A percentile compares a stretch with the other conserved stretches of the same genome.
Evolutionary conservation across 306 rosid genomes (phyloP).

Genomic region (Prinsepia uniflora): DNA sequence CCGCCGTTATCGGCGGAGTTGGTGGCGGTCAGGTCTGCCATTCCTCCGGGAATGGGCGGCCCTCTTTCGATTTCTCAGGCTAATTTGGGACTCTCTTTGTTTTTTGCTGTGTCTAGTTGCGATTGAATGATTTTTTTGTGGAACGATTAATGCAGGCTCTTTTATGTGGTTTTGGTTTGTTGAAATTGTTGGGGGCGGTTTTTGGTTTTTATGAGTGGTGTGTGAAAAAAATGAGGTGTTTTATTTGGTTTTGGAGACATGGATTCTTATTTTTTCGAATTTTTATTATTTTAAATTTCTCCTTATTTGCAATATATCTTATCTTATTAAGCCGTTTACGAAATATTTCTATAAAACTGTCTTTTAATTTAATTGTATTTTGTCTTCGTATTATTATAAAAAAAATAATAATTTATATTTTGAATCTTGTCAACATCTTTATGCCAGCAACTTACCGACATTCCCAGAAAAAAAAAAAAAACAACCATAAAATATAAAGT

Average conservation of each 20-base stretch:
- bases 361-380: too few species aligned
- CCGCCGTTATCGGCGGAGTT: slow-evolving; percentile 4
- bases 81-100: neutral
- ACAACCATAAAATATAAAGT: neutral
- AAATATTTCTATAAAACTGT: too few species aligned
- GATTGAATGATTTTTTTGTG: neutral
- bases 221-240: neutral
- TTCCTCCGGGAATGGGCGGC: slow-evolving; percentile 7
- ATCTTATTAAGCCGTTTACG: neutral
- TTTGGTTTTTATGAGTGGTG: slow-evolving; percentile 1
- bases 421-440: too few species aligned
- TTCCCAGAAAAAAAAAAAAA: neutral
- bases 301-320: neutral
- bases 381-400: too few species aligned
- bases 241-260: neutral
- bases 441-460: neutral
- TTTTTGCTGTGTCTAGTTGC: neutral
- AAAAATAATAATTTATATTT: too few species aligned
- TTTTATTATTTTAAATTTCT: too few species aligned
- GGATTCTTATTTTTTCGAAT: neutral
- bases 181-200: neutral
- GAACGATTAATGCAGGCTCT: neutral
- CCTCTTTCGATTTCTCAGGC: neutral
- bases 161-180: neutral
- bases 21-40: slow-evolving; percentile 14